Base-by-base conservation (phyloP, 2,329 filamentous ascomycete genomes). In the Neophaeococcomyces aloes region DNA sequence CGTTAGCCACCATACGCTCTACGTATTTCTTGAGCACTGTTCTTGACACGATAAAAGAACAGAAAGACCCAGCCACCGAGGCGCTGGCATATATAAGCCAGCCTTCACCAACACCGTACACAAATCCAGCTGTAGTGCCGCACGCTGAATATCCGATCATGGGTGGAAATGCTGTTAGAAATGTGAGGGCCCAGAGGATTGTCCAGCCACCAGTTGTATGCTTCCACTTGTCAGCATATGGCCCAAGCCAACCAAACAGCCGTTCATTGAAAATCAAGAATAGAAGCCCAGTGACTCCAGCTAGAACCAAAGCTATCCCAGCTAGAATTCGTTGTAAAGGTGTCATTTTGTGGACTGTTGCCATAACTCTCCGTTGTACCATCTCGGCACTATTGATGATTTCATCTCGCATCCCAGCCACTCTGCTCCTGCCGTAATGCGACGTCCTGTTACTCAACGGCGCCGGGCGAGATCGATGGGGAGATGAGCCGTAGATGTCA, bases 111-210 rank as follows among this genome's bases (percentile, higher is more conserved):
- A 84, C 73, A 0, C 81, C 81, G 59, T 81, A 85, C 13, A 86
- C 74, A 56, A 83, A 85, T 0, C 81, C 81, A 3, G 77, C 69
- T 15, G 83, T 70, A 1, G 80, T 84, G 23, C 83, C 69, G 55
- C 81, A 80, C 1, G 82, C 85, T 48, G 81, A 85, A 69, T 94
- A 94, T 11, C 88, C 88, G 50, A 95, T 81, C 55, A 94, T 64
- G 2, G 88, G 88, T 15, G 88, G 88, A 61, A 94, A 93, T 2
- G 81, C 85, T 13, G 87, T 82, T 31, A 75, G 59, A 60, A 88
- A 86, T 29, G 83, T 81, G 54, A 85, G 67, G 25, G 75, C 61
- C 76, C 86, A 94, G 30, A 91, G 70, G 38, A 95, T 75, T 48
- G 79, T 63, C 69, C 79, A 84, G 33, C 86, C 89, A 41, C 74